Conservation (phyloP, 768 basidiomycete genomes). For the Tulasnella sp. region DNA sequence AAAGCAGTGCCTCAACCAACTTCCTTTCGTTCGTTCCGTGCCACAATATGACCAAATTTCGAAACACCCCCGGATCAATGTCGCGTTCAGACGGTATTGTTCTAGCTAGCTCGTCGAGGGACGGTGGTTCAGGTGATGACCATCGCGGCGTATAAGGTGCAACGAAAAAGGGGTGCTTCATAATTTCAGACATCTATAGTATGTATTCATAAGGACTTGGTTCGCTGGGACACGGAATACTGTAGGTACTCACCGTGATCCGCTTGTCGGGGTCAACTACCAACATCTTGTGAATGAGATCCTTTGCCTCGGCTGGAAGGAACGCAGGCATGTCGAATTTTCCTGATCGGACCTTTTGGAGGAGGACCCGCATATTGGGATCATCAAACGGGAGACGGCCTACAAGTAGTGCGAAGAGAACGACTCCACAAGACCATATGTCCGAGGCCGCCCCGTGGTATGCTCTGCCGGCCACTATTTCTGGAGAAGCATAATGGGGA, state of each 20-base stretch:
- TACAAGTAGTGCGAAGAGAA: slow-evolving; percentile 79
- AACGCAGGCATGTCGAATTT: slow-evolving; percentile 71
- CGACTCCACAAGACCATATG: slow-evolving; percentile 95
- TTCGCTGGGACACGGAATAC: too few relatives aligned
- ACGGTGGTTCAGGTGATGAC: slow-evolving; percentile 40
- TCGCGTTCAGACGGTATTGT: slow-evolving; percentile 54
- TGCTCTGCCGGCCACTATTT: slow-evolving; percentile 83
- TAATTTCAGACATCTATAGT: slow-evolving; percentile 69
- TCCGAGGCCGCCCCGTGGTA: slow-evolving; percentile 86
- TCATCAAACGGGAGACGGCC: slow-evolving; percentile 91
- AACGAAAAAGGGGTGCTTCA: slow-evolving; percentile 68
- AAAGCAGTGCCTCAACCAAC: slow-evolving; percentile 25
- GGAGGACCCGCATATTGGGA: slow-evolving; percentile 50
- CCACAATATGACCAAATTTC: slow-evolving; percentile 74
- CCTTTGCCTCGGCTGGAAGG: slow-evolving; percentile 71
- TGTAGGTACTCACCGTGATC: slow-evolving; percentile 50
- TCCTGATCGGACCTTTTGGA: slow-evolving; percentile 78
- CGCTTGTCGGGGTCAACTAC: slow-evolving; percentile 68
- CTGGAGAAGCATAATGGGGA: slow-evolving; percentile 93
- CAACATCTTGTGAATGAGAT: slow-evolving; percentile 77
- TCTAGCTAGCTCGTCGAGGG: slow-evolving; percentile 51
- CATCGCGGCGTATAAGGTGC: slow-evolving; percentile 35
- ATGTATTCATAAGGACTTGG: neutral
- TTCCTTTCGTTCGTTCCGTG: slow-evolving; percentile 35
- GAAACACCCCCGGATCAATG: slow-evolving; percentile 65